Evolutionary conservation across 768 basidiomycete genomes (phyloP), one percentile per base, ranked within the genome.

Genomic region (Psilocybe azurescens): DNA sequence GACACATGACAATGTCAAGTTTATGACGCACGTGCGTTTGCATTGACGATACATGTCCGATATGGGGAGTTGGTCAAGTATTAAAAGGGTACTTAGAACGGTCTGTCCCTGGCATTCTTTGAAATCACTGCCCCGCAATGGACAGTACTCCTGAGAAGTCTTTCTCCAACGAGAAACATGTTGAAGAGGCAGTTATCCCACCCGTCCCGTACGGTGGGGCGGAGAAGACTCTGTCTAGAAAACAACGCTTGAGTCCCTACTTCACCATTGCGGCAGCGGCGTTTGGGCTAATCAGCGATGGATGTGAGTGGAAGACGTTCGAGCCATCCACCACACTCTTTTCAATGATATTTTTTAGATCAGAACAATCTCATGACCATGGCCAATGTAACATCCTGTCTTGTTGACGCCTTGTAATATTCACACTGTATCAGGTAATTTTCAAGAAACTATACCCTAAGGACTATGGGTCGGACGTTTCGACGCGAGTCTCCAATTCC

Each of bases 281-380:
- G 3, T 88, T 86, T 68, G 89, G 88, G 30, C 75, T 90, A 38
- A 86, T 90, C 66, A 83, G 81, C 53, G 87, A 88, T 74, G 86
- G 87, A 51, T 85, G 86, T 85, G 68, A 69, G 73, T 56, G 29
- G 18, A 56, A 44, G 60, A 13, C 29, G 24, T 16, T 24, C 24
- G 9, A 50, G 14, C 58, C 54, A 11, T 9, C 3, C 29, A 30
- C 24, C 24, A 24, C 24, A 44, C 7, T 49, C n/a, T 14, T 38
- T 46, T n/a, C 47, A 60, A 59, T 44, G 16, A n/a, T 16, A 20
- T 65, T 51, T 65, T 36, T 64, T 47, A 88, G 87, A 89, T 69
- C 86, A 90, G 70, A 90, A 89, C 70, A 88, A 86, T 65, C 73
- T 89, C 29, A 88, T 89, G 87, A 88, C 88, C 0, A 85, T 89